Base-by-base conservation (phyloP, 176 grass and related monocot species). In the Hyparrhenia diplandra region DNA sequence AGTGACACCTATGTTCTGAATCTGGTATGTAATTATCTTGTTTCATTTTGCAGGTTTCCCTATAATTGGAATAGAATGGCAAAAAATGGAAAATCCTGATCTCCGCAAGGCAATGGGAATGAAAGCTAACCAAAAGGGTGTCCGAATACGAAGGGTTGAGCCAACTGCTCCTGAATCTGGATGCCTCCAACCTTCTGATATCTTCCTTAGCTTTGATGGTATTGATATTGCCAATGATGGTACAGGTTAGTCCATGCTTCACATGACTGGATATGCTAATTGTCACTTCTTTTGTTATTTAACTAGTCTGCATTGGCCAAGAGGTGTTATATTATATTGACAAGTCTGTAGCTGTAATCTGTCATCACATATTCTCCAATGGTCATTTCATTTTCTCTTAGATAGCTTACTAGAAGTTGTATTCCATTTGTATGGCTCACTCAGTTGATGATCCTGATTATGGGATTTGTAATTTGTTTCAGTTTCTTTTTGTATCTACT, bases 21-120 rank as follows among this genome's bases (percentile, higher is more conserved):
- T 75, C 64, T 87, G 27, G 14, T 18, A 69, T 83, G 42, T 4
- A 6, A 69, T 68, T 27, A 46, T 6, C 70, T 69, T 47, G 59
- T 60, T 76, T 47, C 76, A 20, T 34, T 73, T 47, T 82, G 16
- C 39, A 98, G 95, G 95, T 81, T 98, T 95, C 51, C 96, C 96
- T 82, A 93, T 95, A 82, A 78, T 98, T 71, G 96, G 90, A 30
- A 67, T 93, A 71, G 92, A 98, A 80, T 98, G 92, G 96, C 96
- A 98, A 83, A 98, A 98, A 87, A 98, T 98, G 92, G 96, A 98
- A 85, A 98, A 93, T 79, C 96, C 96, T 76, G 90, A 98, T 86
- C 85, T 98, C 51, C 90, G 96, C 29, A 98, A 98, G 45, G 90
- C 92, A 81, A 95, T 98, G 84, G 88, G 96, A 67, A 95, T 98